Conservation (phyloP, 345 rosid species). For the Camelina laxa region DNA sequence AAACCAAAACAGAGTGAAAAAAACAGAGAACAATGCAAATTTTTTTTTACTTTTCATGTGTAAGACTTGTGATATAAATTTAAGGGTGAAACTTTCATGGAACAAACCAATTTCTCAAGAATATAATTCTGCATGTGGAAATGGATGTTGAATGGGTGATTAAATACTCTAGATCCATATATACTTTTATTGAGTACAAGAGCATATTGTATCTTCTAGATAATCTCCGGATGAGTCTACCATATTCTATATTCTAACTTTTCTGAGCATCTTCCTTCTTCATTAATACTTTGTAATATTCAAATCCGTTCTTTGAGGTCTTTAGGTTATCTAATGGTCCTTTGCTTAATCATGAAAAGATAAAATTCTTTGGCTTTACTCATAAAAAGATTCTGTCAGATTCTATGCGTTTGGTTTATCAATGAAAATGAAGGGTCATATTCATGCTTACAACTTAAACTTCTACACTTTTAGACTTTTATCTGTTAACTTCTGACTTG, state of each 20-base stretch:
- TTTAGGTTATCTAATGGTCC: neutral
- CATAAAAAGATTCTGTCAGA: conserved; percentile 13
- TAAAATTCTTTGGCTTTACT: conserved; percentile 1
- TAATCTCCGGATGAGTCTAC: neutral
- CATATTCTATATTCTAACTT: neutral
- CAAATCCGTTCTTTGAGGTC: neutral
- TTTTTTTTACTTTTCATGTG: neutral
- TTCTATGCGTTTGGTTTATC: conserved; percentile 1
- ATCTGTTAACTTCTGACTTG: neutral
- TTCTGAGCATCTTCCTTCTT: neutral
- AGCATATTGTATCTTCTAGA: neutral
- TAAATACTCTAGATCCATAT: neutral
- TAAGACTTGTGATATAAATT: neutral
- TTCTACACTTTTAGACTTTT: conserved; percentile 10
- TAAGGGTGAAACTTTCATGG: neutral
- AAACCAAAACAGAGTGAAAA: conserved; percentile 3
- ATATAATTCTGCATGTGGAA: neutral
- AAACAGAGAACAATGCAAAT: neutral
- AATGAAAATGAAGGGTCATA: conserved; percentile 20
- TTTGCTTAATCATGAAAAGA: conserved; percentile 4
- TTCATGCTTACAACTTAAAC: neutral
- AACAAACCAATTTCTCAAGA: neutral
- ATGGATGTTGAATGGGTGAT: neutral
- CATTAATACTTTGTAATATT: neutral
- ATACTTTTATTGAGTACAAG: neutral